Base-by-base conservation (phyloP, 257 asterid species). In the Linaria vulgaris region DNA sequence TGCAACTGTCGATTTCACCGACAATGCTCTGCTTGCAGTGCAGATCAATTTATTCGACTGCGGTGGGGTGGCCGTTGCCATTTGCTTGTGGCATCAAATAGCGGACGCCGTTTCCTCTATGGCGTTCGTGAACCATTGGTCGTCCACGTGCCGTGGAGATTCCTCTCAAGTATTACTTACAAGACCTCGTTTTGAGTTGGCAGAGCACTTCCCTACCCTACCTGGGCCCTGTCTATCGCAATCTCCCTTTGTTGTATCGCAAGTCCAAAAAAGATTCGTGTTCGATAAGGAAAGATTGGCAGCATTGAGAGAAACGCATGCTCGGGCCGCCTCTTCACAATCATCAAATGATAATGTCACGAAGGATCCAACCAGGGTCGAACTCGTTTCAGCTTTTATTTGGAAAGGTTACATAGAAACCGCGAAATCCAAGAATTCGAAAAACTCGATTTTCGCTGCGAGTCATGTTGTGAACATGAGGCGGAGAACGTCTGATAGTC, bases 301-400 rank as follows among this genome's bases (percentile, higher is more conserved):
- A 3, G 31, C 10, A 23, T 67, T 64, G 0, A 45, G 38, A 15
- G 14, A 13, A 13, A n/a, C n/a, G n/a, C n/a, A n/a, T n/a, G 34
- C 34, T 27, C n/a, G n/a, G n/a, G 34, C 6, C 4, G 6, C 4
- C 34, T 27, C 34, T 27, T 2, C 34, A 3, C 4, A 27, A 27
- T 34, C 41, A 34, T 3, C 41, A 34, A 34, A 34, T 30, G 37
- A 6, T 30, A 71, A 70, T 1, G 19, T 13, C 1, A 44, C 62
- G 41, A 59, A 56, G 8, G 51, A 72, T 62, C 86, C 85, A 1
- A 83, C 82, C 4, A 63, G 85, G 1, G 82, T 83, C 10, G 95
- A 83, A 64, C 76, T 72, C 12, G 78, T 83, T 9, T 71, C 86
- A 0, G 69, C 79, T 5, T 79, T 69, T 15, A 37, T 86, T n/a